Base-by-base conservation (phyloP, 805 yeast species). In the Cyberlindnera americana region DNA sequence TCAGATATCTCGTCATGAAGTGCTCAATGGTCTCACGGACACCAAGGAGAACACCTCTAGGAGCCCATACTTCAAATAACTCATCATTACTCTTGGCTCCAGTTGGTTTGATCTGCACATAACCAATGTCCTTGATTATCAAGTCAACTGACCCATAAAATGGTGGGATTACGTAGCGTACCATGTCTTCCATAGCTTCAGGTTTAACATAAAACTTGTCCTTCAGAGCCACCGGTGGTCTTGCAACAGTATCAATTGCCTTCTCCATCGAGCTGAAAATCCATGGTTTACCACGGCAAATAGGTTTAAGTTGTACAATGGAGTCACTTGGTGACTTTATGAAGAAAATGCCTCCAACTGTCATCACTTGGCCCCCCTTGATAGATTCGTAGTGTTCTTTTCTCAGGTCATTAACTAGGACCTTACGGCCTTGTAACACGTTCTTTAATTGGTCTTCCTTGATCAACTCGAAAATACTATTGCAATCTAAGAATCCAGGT, bases 111-210 rank as follows among this genome's bases (percentile, higher is more conserved):
- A 84, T 56, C 26, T 77, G 72, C 3, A 83, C 46, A 49, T 71
- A 79, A 0, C 93, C 93, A n/a, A 79, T 55, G 44, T 78, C 78
- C 37, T 75, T 76, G 9, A 84, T 49, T 3, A 84, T 82, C 19
- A 84, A 51, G 50, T 84, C 95, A 9, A 84, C 62, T 5, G 73
- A 56, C 0, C 91, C 91, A 43, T 61, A 65, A 49, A 83, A 83
- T n/a, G 87, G 85, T 0, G 93, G 91, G 4, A 84, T 66, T 3
- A 74, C 65, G 46, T 70, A 80, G 41, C 77, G 61, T 1, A 54
- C 60, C 47, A 69, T 52, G 2, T 63, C 54, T 1, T 56, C 49
- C 27, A 51, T 53, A 22, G 67, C 66, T 40, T 28, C 48, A 21
- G 38, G 60, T 23, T 31, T 66, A 43, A 55, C 65, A 62, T 40